A percentile compares a stretch with the other conserved stretches of the same genome.
Conservation (phyloP, 75 land plant species). For the Selaginella moellendorffii region DNA sequence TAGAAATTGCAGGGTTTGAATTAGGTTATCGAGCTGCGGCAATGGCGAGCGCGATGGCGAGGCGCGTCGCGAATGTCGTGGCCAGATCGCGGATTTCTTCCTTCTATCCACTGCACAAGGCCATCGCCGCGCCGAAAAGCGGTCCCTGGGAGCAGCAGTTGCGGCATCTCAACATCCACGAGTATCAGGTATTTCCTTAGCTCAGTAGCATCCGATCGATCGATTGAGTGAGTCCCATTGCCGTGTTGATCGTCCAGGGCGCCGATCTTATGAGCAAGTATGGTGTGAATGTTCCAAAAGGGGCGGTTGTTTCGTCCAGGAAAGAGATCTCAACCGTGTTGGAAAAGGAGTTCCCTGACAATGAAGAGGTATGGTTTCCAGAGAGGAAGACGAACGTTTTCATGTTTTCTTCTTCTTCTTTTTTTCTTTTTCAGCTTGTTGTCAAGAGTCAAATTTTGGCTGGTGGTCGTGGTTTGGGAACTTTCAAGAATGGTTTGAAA, state of each 20-base stretch:
- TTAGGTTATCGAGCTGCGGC: not conserved
- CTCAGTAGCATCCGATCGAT: not conserved
- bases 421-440: slow-evolving; percentile 38
- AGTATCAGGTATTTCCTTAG: slow-evolving; percentile 54
- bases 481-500: slow-evolving; percentile 78
- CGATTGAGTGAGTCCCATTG: not conserved
- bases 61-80: not conserved
- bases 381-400: not conserved
- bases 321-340: slow-evolving; percentile 53
- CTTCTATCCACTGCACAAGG: not conserved
- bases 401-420: not conserved
- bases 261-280: slow-evolving; percentile 84
- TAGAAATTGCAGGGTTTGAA: not conserved
- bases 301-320: slow-evolving; percentile 54
- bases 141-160: slow-evolving; percentile 39
- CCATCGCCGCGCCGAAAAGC: not conserved
- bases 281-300: slow-evolving; percentile 95
- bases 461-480: slow-evolving; percentile 90
- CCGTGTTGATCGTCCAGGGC: slow-evolving; percentile 31
- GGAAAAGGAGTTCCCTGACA: slow-evolving; percentile 38
- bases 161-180: slow-evolving; percentile 85
- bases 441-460: slow-evolving; percentile 94
- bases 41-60: not conserved
- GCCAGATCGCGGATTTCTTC: not conserved
- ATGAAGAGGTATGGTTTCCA: slow-evolving; percentile 47